Conservation (phyloP, 192 early-diverging fungal genomes). For the Mortierella hygrophila region DNA sequence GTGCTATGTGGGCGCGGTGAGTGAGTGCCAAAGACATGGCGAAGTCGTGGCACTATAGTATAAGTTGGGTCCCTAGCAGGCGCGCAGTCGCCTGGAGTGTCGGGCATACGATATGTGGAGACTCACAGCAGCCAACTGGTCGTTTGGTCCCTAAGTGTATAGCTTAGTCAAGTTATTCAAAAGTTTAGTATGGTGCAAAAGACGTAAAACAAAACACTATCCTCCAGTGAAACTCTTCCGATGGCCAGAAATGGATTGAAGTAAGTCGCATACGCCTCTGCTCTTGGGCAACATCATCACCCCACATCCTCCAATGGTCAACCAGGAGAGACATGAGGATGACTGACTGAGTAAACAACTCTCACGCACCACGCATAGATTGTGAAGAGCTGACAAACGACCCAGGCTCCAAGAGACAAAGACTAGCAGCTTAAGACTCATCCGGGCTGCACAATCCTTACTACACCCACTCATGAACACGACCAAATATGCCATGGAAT, state of each 20-base stretch:
- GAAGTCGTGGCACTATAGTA: neutral
- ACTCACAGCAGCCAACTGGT: no score
- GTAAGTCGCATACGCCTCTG: slow-evolving; percentile 50
- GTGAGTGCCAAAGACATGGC: no score
- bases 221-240: slow-evolving; percentile 13
- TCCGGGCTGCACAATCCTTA: slow-evolving; percentile 54
- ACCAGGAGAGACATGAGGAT: slow-evolving; percentile 44
- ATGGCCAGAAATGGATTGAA: slow-evolving; percentile 48
- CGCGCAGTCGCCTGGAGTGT: neutral
- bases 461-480: slow-evolving; percentile 48
- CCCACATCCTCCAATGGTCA: slow-evolving; percentile 39
- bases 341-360: slow-evolving; percentile 46
- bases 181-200: neutral
- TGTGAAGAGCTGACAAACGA: slow-evolving; percentile 44
- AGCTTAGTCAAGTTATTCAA: neutral
- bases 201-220: neutral
- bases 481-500: slow-evolving; percentile 50
- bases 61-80: neutral
- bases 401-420: slow-evolving; percentile 52
- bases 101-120: no score
- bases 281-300: slow-evolving; percentile 52
- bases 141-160: neutral
- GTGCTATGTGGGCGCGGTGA: no score
- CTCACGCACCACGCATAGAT: slow-evolving; percentile 54
- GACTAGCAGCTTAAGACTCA: slow-evolving; percentile 56